phyloP scores from a whole-genome alignment of 73 alveolate species.

The Paramecium biaurelia region DNA sequence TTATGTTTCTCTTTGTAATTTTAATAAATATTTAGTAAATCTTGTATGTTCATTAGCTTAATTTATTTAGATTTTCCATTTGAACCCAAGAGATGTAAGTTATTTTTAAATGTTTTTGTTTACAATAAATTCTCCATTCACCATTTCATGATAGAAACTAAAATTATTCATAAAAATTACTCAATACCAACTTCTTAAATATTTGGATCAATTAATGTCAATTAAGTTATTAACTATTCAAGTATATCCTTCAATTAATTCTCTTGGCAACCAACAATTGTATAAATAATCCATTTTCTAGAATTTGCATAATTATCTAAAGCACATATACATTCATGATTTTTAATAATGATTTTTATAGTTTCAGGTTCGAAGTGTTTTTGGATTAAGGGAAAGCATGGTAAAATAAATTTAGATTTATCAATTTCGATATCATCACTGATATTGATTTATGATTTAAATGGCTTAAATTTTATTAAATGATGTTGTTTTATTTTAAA shows the following conservation, averaged over 20 bases:
- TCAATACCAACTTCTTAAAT: constrained; percentile 10
- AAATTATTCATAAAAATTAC: not conserved
- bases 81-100: not conserved
- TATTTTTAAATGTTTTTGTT: not conserved
- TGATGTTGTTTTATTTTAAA: not conserved
- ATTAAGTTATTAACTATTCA: not conserved
- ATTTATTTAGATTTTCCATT: not conserved
- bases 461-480: not conserved
- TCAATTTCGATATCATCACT: not conserved
- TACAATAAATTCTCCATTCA: not conserved
- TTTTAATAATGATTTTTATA: not conserved
- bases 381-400: not conserved
- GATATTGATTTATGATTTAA: not conserved
- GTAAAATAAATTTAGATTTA: not conserved
- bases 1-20: not conserved
- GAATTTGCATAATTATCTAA: not conserved
- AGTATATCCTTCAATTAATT: not conserved
- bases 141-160: not conserved
- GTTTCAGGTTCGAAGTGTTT: not conserved
- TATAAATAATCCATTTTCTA: constrained; percentile 14
- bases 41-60: not conserved
- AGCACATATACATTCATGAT: not conserved
- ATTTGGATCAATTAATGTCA: not conserved
- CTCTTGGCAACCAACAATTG: not conserved
- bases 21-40: not conserved